Evolutionary conservation across 2,329 filamentous ascomycete genomes (phyloP).

Genomic region (Paradendryphiella salina): DNA sequence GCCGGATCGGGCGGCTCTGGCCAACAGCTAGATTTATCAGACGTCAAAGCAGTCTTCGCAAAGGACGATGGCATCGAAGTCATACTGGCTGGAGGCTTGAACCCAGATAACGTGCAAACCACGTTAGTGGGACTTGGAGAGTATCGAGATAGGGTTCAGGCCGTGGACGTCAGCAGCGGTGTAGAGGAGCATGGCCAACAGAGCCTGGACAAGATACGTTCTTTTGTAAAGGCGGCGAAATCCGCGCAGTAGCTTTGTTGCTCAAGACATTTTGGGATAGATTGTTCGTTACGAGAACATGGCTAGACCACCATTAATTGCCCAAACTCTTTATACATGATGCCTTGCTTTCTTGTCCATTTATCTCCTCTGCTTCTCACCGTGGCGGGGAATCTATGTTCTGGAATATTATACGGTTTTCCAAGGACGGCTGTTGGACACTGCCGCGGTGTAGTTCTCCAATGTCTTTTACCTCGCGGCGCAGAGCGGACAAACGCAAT

Average conservation of each 20-base stretch:
- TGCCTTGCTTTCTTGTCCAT: not conserved
- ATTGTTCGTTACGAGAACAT: too few species aligned
- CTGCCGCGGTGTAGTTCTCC: not conserved
- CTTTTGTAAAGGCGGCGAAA: constrained; percentile 75
- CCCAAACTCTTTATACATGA: not conserved
- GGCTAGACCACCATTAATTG: too few species aligned
- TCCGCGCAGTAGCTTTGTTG: constrained; percentile 7
- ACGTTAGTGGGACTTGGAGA: constrained; percentile 66
- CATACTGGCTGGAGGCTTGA: constrained; percentile 82
- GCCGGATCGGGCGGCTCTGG: constrained; percentile 83
- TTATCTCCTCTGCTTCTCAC: not conserved
- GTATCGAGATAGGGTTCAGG: constrained; percentile 66
- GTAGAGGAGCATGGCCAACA: constrained; percentile 81
- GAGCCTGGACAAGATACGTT: constrained; percentile 75
- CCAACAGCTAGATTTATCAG: constrained; percentile 70
- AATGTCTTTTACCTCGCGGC: constrained; percentile 19
- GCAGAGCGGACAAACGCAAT: constrained; percentile 4
- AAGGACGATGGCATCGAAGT: constrained; percentile 72
- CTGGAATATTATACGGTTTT: not conserved
- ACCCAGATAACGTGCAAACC: constrained; percentile 73
- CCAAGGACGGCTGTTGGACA: not conserved
- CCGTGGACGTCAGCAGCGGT: constrained; percentile 91
- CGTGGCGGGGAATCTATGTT: not conserved
- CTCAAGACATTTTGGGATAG: too few species aligned
- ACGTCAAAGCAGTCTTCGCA: constrained; percentile 68